Evolutionary conservation across 495 filamentous ascomycete genomes (phyloP).

Genomic region (Xylaria curta): DNA sequence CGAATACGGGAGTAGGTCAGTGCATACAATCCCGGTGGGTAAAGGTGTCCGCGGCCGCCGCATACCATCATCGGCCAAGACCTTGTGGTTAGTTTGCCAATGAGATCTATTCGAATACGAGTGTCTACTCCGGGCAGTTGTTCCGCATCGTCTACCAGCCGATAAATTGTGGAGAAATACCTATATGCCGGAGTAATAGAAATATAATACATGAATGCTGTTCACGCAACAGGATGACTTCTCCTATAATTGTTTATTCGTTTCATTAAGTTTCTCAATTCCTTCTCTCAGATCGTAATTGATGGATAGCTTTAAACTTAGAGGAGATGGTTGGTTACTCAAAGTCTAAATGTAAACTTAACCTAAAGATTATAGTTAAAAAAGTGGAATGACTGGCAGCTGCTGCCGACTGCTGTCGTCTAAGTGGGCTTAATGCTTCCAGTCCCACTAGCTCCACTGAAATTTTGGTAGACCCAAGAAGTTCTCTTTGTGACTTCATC

Average conservation of each 20-base stretch:
- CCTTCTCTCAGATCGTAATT: background rate
- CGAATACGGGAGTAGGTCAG: background rate
- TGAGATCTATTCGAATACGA: background rate
- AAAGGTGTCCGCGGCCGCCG: constrained; percentile 17
- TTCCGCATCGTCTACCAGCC: background rate
- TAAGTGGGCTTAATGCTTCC: background rate
- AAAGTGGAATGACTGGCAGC: background rate
- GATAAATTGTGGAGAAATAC: background rate
- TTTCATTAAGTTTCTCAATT: background rate
- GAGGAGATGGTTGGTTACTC: background rate
- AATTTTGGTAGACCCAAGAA: constrained; percentile 12
- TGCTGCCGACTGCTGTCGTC: constrained; percentile 1
- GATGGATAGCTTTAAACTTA: background rate
- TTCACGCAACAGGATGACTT: background rate
- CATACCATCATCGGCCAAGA: constrained; percentile 5
- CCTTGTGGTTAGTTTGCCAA: background rate
- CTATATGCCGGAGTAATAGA: background rate
- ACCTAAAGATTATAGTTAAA: background rate
- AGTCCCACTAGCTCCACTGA: constrained; percentile 17
- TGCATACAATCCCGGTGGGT: constrained; percentile 7
- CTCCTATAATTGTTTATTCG: background rate
- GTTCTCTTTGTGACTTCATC: background rate
- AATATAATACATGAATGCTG: background rate
- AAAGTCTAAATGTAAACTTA: background rate
- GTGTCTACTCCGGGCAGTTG: background rate